Evolutionary conservation across 768 basidiomycete genomes (phyloP), one percentile per base, ranked within the genome.

Genomic region (Russula foetens): DNA sequence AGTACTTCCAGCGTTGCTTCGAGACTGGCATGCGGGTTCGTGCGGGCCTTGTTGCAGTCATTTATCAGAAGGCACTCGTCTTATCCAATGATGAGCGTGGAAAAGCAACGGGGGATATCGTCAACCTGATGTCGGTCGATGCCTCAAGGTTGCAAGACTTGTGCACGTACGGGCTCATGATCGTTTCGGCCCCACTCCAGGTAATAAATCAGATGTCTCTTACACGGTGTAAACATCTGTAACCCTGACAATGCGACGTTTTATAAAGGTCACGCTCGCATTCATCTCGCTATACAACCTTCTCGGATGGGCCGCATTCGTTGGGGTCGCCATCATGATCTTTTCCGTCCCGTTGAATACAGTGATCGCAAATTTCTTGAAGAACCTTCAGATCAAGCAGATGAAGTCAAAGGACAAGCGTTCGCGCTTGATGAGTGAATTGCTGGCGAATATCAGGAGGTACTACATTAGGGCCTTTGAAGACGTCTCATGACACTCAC

Each of bases 21-120:
- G 84, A 88, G 68, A 90, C 88, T 11, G 92, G 92, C 8, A 96
- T 96, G 94, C 85, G 95, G n/a, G 82, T 97, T 46, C 85, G 93
- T 29, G 88, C 91, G 0, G 95, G 94, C 0, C 80, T 98, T 23
- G 84, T 98, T 15, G 85, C 85, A 1, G 81, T 79, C 4, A 92
- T 97, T 53, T 98, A 96, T 75, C 75, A 84, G 52, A 97, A 98
- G 70, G 81, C 92, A 0, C 77, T 98, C 23, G 79, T 91, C 4
- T 80, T 98, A 9, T 91, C 90, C 2, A 93, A 88, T 67, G 89
- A 92, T 59, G 93, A 92, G 67, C 83, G 88, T 5, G 79, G 81
- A 11, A 83, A 91, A 44, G 81, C 90, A 0, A 84, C 90, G 0
- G 95, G 96, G 1, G 94, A 97, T 69, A 94, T 97, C 38, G 92